A percentile compares a stretch with the other conserved stretches of the same genome.
phyloP scores from a whole-genome alignment of 176 grass and related monocot species.

The Ensete ventricosum region DNA sequence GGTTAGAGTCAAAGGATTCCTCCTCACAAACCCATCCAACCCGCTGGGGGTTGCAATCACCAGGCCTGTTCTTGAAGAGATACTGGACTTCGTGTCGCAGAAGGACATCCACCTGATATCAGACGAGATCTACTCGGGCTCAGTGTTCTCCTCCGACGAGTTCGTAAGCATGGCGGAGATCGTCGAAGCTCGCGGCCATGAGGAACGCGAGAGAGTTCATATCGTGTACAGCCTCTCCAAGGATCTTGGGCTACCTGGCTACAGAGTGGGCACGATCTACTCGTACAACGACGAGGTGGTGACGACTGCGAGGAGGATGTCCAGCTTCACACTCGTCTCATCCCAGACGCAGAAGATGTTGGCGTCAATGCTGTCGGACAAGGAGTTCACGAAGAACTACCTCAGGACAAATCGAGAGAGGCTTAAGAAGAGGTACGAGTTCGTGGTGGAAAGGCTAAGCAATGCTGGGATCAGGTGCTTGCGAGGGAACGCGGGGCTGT shows the following conservation, averaged over 20 bases:
- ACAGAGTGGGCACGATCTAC: slow-evolving; percentile 66
- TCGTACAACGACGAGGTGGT: slow-evolving; percentile 81
- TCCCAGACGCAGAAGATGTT: slow-evolving; percentile 86
- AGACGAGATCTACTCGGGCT: slow-evolving; percentile 92
- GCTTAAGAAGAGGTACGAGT: slow-evolving; percentile 49
- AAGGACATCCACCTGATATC: slow-evolving; percentile 83
- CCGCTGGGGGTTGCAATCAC: slow-evolving; percentile 50
- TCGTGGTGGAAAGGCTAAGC: slow-evolving; percentile 34
- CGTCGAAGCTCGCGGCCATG: slow-evolving; percentile 18
- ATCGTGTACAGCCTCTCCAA: slow-evolving; percentile 94
- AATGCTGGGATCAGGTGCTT: slow-evolving; percentile 60
- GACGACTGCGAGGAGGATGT: slow-evolving; percentile 71
- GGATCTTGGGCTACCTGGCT: slow-evolving; percentile 71
- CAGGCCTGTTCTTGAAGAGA: slow-evolving; percentile 26
- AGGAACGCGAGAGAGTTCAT: slow-evolving; percentile 41
- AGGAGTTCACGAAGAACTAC: slow-evolving; percentile 42
- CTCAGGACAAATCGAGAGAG: slow-evolving; percentile 51
- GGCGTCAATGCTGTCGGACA: slow-evolving; percentile 54
- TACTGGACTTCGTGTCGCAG: slow-evolving; percentile 47
- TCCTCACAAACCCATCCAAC: slow-evolving; percentile 83
- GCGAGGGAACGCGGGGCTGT: slow-evolving; percentile 57
- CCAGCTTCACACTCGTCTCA: slow-evolving; percentile 88
- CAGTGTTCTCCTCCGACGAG: slow-evolving; percentile 48
- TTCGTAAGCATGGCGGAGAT: slow-evolving; percentile 73
- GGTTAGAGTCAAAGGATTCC: slow-evolving; percentile 42